A percentile compares a stretch with the other conserved stretches of the same genome.
Evolutionary conservation across 352 stramenopile species (phyloP).

Genomic region (Globisporangium emineosum): DNA sequence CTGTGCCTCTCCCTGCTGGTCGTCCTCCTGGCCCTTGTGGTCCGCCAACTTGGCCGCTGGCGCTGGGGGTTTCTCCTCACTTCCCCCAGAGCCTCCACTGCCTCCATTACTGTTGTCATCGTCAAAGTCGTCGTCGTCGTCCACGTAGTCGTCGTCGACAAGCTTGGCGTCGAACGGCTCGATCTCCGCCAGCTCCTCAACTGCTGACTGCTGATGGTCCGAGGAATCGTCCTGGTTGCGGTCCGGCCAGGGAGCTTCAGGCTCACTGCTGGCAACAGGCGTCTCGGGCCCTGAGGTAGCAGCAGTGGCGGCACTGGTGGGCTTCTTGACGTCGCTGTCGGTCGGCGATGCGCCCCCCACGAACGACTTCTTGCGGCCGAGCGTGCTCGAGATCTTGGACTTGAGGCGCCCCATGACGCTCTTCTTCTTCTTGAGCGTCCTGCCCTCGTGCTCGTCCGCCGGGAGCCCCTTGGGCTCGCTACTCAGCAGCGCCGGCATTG

Average conservation of each 20-base stretch:
- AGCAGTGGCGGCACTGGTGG: too few species aligned
- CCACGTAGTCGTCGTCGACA: constrained; percentile 19
- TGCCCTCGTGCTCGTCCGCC: constrained; percentile 21
- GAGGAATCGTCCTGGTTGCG: background rate
- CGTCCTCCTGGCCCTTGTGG: constrained; percentile 20
- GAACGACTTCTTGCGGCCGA: constrained; percentile 41
- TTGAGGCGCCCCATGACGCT: constrained; percentile 67
- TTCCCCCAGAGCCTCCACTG: background rate
- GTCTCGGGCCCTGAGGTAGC: background rate
- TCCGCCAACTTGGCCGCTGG: constrained; percentile 7
- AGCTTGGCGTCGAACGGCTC: constrained; percentile 21
- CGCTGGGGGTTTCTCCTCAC: constrained; percentile 2
- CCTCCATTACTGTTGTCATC: background rate
- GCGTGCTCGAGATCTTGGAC: constrained; percentile 51
- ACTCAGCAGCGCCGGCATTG: constrained; percentile 35
- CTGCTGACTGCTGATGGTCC: background rate
- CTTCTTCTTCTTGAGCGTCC: constrained; percentile 49
- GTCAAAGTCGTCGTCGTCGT: constrained; percentile 18
- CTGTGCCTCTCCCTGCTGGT: constrained; percentile 16
- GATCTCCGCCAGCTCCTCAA: background rate
- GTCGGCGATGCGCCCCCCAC: constrained; percentile 23
- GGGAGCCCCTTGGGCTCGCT: constrained; percentile 5
- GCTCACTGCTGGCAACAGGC: constrained; percentile 6
- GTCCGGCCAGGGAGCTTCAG: constrained; percentile 9
- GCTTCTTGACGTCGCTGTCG: constrained; percentile 27